Base-by-base conservation (phyloP, 179 eudicot species). In the Beta corolliflora region DNA sequence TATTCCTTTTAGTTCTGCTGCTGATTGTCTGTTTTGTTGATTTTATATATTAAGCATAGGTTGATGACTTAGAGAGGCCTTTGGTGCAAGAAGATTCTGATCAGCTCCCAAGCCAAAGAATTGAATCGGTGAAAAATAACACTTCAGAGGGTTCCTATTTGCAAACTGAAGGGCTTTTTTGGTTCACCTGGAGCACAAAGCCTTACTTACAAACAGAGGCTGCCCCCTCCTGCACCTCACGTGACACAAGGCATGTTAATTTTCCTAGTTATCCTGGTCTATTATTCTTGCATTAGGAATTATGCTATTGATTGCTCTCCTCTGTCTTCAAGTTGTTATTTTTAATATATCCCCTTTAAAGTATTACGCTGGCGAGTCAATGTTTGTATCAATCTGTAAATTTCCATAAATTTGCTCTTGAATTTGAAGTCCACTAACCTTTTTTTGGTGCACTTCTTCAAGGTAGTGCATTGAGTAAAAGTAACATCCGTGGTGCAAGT, bases 1-100 rank as follows among this genome's bases (percentile, higher is more conserved):
- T 53, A n/a, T 15, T 23, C 25, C 29, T 52, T 25, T 19, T 7
- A 9, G 5, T 56, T 79, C 11, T n/a, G 53, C 50, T 46, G n/a
- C 21, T 45, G 12, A 19, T 44, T 18, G 48, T 50, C 52, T 13
- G n/a, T 55, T 41, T 48, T 77, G 31, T 71, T 82, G 71, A 71
- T 65, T 79, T 82, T 46, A 21, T 80, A 70, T 71, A 65, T 81
- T 19, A 21, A 73, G 25, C 85, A 79, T 80, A 94, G 98, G 91
- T 61, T 84, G 95, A 97, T 84, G 99, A 94, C 80, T 75, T 96
- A 82, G 97, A 97, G 88, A 88, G 91, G 80, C 99, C 97, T 78
- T 94, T 97, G 80, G 84, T 93, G 77, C 86, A 85, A 8, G 97
- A 91, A 68, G 97, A 92, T 84, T 78, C 69, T 50, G 74, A 77